phyloP scores from a whole-genome alignment of 1,284 basidiomycete species.

The Cryptococcus sp. region DNA sequence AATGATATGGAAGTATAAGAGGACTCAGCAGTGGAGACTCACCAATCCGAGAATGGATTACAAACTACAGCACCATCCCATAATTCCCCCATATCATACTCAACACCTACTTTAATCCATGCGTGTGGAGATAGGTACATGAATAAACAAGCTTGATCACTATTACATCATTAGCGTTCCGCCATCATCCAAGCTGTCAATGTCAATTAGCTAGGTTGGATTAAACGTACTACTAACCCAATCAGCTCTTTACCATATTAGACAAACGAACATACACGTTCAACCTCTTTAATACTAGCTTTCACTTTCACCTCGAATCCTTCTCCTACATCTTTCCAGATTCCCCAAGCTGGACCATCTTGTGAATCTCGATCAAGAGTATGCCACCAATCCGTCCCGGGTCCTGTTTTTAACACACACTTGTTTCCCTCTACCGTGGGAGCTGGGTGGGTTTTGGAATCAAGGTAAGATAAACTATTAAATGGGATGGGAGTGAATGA shows the following conservation, averaged over 20 bases:
- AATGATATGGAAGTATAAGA: neutral
- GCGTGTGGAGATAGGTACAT: conserved; percentile 17
- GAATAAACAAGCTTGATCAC: conserved; percentile 31
- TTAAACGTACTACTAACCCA: neutral
- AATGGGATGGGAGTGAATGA: neutral
- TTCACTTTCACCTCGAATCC: conserved; percentile 26
- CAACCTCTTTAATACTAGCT: conserved; percentile 10
- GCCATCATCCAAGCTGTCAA: neutral
- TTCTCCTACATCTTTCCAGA: conserved; percentile 9
- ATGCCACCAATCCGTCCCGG: conserved; percentile 32
- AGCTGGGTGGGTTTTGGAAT: neutral
- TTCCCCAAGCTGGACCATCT: conserved; percentile 20
- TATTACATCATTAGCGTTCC: conserved; percentile 3
- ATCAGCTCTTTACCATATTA: neutral
- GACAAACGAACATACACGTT: conserved; percentile 23
- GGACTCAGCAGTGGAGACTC: conserved; percentile 3
- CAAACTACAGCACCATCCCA: conserved; percentile 27
- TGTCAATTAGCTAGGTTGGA: neutral
- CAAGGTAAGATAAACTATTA: neutral
- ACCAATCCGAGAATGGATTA: conserved; percentile 37
- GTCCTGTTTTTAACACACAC: conserved; percentile 3
- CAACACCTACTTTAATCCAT: conserved; percentile 33
- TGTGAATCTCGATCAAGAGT: conserved; percentile 15
- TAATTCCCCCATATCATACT: conserved; percentile 23
- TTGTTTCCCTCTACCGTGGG: conserved; percentile 7